Percentiles rank a stretch among this genome's conserved stretches.
phyloP scores from a whole-genome alignment of 768 basidiomycete genomes.

The Boletus sp. region DNA sequence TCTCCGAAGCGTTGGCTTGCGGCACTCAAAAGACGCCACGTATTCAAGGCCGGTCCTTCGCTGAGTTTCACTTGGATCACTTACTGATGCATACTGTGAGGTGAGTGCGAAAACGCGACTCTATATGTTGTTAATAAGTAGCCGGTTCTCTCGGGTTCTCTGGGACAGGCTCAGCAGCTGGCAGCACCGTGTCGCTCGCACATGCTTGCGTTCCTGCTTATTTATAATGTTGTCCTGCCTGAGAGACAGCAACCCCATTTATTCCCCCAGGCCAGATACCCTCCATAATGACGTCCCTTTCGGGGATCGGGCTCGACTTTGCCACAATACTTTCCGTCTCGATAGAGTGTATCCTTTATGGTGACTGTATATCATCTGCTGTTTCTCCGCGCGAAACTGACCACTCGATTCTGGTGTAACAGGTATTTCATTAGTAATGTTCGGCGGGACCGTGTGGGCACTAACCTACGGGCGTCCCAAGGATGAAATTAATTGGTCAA shows the following conservation, averaged over 20 bases:
- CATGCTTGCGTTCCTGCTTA: neutral
- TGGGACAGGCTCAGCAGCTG: neutral
- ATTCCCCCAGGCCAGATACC: neutral
- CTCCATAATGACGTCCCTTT: constrained; percentile 1
- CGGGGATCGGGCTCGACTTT: constrained; percentile 7
- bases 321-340: constrained; percentile 17
- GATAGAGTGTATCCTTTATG: constrained; percentile 22
- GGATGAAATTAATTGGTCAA: constrained; percentile 17
- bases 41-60: neutral
- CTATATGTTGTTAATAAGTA: neutral
- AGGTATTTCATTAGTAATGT: constrained; percentile 23
- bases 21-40: neutral
- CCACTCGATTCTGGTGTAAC: neutral
- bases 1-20: neutral
- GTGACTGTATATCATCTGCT: neutral
- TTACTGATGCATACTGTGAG: neutral
- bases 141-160: neutral
- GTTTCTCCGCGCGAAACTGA: neutral
- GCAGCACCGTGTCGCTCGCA: neutral
- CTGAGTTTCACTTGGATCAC: neutral
- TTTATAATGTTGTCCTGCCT: neutral
- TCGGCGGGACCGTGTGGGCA: constrained; percentile 25
- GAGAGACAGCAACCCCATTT: neutral
- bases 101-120: neutral
- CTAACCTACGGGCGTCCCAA: constrained; percentile 14